Percentiles rank a stretch among this genome's conserved stretches.
phyloP scores from a whole-genome alignment of 129 eudicot genomes.

The Arctium lappa region DNA sequence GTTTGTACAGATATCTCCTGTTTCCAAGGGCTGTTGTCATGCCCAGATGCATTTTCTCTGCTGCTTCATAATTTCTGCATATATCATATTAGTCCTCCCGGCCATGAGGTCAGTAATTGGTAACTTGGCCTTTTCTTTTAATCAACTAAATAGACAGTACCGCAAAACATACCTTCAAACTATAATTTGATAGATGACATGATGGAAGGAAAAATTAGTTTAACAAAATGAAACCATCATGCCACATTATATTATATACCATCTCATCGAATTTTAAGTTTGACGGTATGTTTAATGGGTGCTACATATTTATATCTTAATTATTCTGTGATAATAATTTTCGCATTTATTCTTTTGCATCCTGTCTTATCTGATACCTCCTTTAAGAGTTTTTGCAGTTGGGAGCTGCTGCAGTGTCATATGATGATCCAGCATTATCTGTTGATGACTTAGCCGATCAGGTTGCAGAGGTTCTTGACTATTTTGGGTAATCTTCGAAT shows the following conservation, averaged over 20 bases:
- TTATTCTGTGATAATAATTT: background rate
- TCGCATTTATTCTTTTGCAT: background rate
- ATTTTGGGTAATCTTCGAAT: slow-evolving; percentile 59
- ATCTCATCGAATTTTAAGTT: background rate
- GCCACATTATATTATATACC: background rate
- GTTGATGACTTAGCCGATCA: slow-evolving; percentile 89
- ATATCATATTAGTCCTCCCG: slow-evolving; percentile 90
- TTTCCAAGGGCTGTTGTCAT: slow-evolving; percentile 81
- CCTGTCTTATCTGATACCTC: slow-evolving; percentile 32
- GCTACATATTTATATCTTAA: background rate
- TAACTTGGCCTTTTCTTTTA: background rate
- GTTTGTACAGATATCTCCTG: slow-evolving; percentile 80
- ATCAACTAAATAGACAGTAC: background rate
- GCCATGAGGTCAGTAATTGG: slow-evolving; percentile 77
- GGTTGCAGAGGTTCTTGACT: slow-evolving; percentile 80
- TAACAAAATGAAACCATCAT: background rate
- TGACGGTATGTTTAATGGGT: background rate
- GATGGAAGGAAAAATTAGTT: background rate
- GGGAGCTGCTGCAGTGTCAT: slow-evolving; percentile 59
- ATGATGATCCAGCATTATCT: slow-evolving; percentile 50
- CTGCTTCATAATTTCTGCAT: slow-evolving; percentile 89
- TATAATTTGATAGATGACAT: background rate
- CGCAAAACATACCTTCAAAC: background rate
- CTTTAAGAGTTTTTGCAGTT: slow-evolving; percentile 65
- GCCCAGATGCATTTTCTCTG: slow-evolving; percentile 87